These are phyloP conservation scores for Lipomyces yamadae DNA, from an alignment of 805 yeast species.

Conservation along the genomic window DNA sequence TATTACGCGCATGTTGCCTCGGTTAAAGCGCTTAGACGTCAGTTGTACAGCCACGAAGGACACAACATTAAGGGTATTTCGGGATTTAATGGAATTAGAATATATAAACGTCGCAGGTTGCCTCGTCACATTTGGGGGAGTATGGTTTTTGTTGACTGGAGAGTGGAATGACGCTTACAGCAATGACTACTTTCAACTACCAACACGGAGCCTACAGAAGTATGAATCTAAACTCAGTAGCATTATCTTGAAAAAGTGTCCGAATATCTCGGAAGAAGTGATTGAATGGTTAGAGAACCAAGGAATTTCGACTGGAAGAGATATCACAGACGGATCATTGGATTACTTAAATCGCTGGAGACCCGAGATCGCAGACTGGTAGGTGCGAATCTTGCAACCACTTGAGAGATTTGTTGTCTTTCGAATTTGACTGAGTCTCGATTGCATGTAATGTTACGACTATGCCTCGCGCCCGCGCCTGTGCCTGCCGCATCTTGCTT, in stretches of 20 bases:
- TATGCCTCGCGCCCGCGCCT: too few species aligned
- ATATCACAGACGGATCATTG: neutral
- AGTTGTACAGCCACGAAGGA: slow-evolving; percentile 19
- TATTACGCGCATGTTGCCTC: slow-evolving; percentile 11
- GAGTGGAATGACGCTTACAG: neutral
- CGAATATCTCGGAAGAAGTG: neutral
- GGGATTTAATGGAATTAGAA: slow-evolving; percentile 6
- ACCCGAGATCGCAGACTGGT: too few species aligned
- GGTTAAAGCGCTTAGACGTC: slow-evolving; percentile 8
- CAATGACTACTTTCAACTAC: neutral
- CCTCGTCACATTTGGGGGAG: slow-evolving; percentile 6
- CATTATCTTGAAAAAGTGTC: slow-evolving; percentile 14
- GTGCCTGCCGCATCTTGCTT: too few species aligned
- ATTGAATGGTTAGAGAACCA: slow-evolving; percentile 13
- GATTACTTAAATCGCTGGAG: too few species aligned
- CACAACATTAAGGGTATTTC: slow-evolving; percentile 2
- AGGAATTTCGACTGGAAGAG: slow-evolving; percentile 9
- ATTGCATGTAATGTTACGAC: too few species aligned
- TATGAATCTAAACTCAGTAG: neutral
- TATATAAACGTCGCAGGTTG: slow-evolving; percentile 20
- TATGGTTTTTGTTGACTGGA: slow-evolving; percentile 11
- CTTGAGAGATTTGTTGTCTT: too few species aligned
- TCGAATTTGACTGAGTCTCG: too few species aligned
- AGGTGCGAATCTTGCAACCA: too few species aligned
- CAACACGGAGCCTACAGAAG: neutral